Conservation (phyloP, 192 early-diverging fungal genomes). For the Entomortierella chlamydospora region DNA sequence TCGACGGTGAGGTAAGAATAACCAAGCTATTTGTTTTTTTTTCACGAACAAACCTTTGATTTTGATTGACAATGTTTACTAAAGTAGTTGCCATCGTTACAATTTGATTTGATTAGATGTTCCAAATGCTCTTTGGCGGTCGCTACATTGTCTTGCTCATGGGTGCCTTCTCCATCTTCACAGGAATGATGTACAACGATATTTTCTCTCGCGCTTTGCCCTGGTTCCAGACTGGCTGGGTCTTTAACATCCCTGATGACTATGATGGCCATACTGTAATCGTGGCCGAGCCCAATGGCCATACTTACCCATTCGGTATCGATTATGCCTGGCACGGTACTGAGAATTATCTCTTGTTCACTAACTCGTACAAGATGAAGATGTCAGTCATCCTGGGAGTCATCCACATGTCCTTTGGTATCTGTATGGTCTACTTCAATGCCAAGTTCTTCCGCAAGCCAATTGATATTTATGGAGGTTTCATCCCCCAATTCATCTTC, state of each 20-base stretch:
- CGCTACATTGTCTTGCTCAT: constrained; percentile 98
- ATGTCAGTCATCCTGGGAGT: constrained; percentile 97
- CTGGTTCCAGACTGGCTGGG: constrained; percentile 81
- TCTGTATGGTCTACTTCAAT: constrained; percentile 90
- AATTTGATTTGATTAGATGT: constrained; percentile 76
- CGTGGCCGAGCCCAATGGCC: constrained; percentile 68
- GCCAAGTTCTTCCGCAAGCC: constrained; percentile 88
- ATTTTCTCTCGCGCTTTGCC: constrained; percentile 89
- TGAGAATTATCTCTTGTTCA: constrained; percentile 94
- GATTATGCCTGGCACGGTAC: constrained; percentile 85
- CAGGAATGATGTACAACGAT: constrained; percentile 98
- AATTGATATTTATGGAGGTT: constrained; percentile 86
- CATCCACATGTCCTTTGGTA: constrained; percentile 97
- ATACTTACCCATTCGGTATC: constrained; percentile 53
- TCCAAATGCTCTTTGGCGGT: constrained; percentile 91
- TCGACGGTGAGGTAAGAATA: constrained; percentile 79
- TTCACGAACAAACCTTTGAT: background rate
- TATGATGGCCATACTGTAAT: constrained; percentile 66
- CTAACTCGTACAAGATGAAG: constrained; percentile 99
- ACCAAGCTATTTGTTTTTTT: background rate
- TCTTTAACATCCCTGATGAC: constrained; percentile 69
- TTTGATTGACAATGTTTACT: background rate
- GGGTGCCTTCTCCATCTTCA: constrained; percentile 98
- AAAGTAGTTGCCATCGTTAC: background rate
- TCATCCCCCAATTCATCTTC: constrained; percentile 95